Evolutionary conservation across 2,329 filamentous ascomycete genomes (phyloP).

Genomic region (Bipolaris bicolor): DNA sequence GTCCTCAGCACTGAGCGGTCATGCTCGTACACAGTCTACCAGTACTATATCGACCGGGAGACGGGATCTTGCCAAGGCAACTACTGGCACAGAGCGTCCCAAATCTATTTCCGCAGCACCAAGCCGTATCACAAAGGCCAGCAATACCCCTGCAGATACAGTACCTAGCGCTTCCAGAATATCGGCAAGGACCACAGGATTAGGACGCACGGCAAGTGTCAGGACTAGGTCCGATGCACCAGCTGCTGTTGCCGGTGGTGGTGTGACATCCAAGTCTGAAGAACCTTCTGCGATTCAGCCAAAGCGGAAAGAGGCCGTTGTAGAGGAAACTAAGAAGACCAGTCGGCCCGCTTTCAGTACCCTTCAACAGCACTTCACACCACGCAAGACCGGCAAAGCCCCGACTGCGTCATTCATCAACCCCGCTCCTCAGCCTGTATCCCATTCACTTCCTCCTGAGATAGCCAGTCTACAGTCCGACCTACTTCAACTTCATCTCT

Average conservation of each 20-base stretch:
- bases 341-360: conserved; percentile 46
- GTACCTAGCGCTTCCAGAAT: conserved; percentile 15
- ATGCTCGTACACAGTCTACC: conserved; percentile 39
- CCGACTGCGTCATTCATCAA: conserved; percentile 46
- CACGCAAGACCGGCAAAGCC: conserved; percentile 45
- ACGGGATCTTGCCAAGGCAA: conserved; percentile 24
- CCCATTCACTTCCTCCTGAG: conserved; percentile 36
- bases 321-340: conserved; percentile 33
- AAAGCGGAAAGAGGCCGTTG: conserved; percentile 25
- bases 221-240: conserved; percentile 25
- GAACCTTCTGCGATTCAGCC: conserved; percentile 18
- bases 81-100: conserved; percentile 27
- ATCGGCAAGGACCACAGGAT: conserved; percentile 32
- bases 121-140: conserved; percentile 13
- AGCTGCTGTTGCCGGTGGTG: conserved; percentile 13
- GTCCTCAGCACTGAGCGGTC: conserved; percentile 16
- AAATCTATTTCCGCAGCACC: conserved; percentile 32
- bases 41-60: conserved; percentile 21
- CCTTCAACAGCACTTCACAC: conserved; percentile 50
- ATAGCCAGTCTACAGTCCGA: conserved; percentile 44
- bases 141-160: conserved; percentile 16
- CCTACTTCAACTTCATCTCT: conserved; percentile 47
- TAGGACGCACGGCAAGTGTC: conserved; percentile 36
- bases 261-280: conserved; percentile 17
- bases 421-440: conserved; percentile 31